Evolutionary conservation across 2,329 filamentous ascomycete genomes (phyloP).

Genomic region (Stylonectria norvegica): DNA sequence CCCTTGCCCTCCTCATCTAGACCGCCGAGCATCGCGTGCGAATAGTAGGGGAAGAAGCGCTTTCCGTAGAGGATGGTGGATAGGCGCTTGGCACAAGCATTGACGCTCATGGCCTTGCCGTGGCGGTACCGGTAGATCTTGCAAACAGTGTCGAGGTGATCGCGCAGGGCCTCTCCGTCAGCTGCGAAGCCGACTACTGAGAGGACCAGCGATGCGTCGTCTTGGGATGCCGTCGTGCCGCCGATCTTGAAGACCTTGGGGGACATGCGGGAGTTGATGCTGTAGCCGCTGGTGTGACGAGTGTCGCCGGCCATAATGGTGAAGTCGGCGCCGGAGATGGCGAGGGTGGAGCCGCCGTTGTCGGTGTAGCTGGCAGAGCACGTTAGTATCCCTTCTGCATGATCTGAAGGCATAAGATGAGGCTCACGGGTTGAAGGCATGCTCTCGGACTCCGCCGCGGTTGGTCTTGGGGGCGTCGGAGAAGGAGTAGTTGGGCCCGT

Average conservation of each 20-base stretch:
- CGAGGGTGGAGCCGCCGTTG: conserved; percentile 94
- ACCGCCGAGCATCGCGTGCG: conserved; percentile 88
- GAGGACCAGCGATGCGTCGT: conserved; percentile 81
- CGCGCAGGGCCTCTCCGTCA: conserved; percentile 89
- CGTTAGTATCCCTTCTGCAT: no score
- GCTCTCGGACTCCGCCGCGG: conserved; percentile 60
- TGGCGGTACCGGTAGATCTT: conserved; percentile 99
- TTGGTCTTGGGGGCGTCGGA: conserved; percentile 55
- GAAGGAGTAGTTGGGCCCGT: conserved; percentile 68
- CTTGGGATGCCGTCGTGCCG: conserved; percentile 79
- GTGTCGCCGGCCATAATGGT: conserved; percentile 97
- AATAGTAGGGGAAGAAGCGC: conserved; percentile 99
- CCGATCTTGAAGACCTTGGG: conserved; percentile 98
- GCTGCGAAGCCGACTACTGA: conserved; percentile 95
- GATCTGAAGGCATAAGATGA: no score
- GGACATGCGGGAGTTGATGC: conserved; percentile 94
- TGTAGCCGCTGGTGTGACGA: conserved; percentile 92
- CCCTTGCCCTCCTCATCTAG: conserved; percentile 93
- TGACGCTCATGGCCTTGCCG: conserved; percentile 91
- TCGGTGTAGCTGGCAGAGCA: conserved; percentile 75
- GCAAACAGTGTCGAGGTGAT: conserved; percentile 88
- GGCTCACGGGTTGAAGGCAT: conserved; percentile 87
- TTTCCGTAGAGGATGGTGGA: conserved; percentile 96
- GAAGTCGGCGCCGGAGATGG: conserved; percentile 91
- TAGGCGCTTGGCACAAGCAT: conserved; percentile 90